phyloP scores from a whole-genome alignment of 1,284 basidiomycete species.

The Cryptococcus neoformans region DNA sequence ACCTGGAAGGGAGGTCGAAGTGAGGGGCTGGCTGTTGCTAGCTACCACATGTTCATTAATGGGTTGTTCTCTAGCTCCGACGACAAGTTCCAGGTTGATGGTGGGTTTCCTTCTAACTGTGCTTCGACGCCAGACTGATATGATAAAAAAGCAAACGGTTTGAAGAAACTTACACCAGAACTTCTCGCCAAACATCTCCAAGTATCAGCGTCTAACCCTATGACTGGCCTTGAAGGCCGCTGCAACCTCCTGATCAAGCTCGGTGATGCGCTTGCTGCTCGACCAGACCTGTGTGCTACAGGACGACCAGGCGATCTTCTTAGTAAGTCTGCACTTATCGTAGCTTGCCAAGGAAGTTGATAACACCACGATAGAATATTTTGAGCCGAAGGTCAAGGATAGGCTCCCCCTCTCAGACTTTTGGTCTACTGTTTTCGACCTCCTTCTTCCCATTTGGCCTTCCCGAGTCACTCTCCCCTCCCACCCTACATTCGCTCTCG shows the following conservation, averaged over 20 bases:
- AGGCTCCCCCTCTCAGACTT: constrained; percentile 60
- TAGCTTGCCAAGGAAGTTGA: not conserved
- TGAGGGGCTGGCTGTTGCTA: constrained; percentile 91
- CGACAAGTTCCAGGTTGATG: constrained; percentile 72
- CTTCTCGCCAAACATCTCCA: constrained; percentile 72
- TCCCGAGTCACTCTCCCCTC: constrained; percentile 60
- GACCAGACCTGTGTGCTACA: constrained; percentile 60
- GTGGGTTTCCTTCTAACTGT: constrained; percentile 51
- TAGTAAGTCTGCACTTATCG: constrained; percentile 52
- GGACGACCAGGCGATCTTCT: constrained; percentile 81
- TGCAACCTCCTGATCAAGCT: constrained; percentile 71
- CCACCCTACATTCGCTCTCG: constrained; percentile 62
- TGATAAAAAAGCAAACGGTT: constrained; percentile 59
- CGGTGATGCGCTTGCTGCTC: constrained; percentile 63
- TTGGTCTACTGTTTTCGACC: constrained; percentile 78
- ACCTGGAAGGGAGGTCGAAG: constrained; percentile 63
- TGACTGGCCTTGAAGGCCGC: constrained; percentile 87
- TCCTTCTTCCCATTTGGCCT: constrained; percentile 86
- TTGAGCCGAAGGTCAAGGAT: constrained; percentile 18
- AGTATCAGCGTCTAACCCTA: constrained; percentile 70
- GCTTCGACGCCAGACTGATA: not conserved
- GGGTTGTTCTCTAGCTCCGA: constrained; percentile 73
- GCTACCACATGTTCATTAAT: constrained; percentile 78
- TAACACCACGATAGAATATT: constrained; percentile 17
- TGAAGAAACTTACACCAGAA: constrained; percentile 63